These are phyloP conservation scores for Cercospora janseana DNA, from an alignment of 2,329 filamentous ascomycete genomes.

Conservation along the genomic window DNA sequence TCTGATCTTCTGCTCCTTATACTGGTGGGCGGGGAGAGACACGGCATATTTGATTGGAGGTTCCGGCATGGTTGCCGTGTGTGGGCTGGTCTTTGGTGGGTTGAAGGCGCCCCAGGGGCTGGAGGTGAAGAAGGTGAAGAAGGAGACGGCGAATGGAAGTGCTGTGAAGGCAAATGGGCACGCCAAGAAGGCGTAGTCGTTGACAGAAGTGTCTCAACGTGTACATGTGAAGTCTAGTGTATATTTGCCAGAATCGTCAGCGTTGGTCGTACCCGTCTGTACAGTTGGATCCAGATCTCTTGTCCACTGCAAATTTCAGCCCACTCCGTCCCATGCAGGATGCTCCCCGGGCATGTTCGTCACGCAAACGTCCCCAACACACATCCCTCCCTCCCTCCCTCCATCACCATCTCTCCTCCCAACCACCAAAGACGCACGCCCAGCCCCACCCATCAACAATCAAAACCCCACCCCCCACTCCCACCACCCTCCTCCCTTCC, in stretches of 20 bases:
- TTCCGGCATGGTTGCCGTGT: slow-evolving; percentile 73
- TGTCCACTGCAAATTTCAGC: no score
- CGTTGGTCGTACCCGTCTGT: no score
- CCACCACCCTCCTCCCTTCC: slow-evolving; percentile 66
- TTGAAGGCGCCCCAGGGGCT: slow-evolving; percentile 61
- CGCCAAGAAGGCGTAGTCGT: slow-evolving; percentile 21
- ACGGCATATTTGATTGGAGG: slow-evolving; percentile 80
- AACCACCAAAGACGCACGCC: no score
- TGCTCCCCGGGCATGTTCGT: no score
- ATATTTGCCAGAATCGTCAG: background rate
- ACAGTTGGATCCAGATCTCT: background rate
- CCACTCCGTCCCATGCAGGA: no score
- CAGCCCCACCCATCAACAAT: no score
- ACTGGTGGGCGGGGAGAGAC: slow-evolving; percentile 96
- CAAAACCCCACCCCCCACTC: slow-evolving; percentile 52
- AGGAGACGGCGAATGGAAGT: slow-evolving; percentile 11
- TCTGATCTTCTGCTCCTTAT: slow-evolving; percentile 86
- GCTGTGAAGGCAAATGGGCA: slow-evolving; percentile 18
- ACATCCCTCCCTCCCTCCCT: background rate
- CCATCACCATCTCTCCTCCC: background rate
- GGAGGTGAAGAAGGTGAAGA: slow-evolving; percentile 21
- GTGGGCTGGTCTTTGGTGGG: slow-evolving; percentile 65
- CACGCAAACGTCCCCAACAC: no score
- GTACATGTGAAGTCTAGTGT: slow-evolving; percentile 9
- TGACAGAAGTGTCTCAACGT: background rate